These are phyloP conservation scores for Akanthomyces lecanii DNA, from an alignment of 2,329 filamentous ascomycete species.

Conservation along the genomic window DNA sequence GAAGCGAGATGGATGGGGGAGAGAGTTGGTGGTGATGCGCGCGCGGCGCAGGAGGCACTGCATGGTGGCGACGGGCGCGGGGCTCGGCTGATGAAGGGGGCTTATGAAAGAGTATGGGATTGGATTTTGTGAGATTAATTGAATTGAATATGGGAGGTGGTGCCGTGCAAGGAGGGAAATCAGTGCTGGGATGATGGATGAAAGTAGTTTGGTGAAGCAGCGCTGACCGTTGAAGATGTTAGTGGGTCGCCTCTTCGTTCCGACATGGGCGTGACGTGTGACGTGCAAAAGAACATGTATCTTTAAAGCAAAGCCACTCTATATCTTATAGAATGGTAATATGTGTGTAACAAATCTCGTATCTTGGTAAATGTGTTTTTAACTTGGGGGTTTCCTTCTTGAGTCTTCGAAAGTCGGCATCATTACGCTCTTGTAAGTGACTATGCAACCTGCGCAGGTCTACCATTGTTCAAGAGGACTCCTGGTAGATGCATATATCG, in stretches of 20 bases:
- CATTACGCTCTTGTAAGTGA: no score
- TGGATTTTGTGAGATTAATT: neutral
- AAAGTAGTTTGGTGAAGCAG: neutral
- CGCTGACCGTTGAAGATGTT: neutral
- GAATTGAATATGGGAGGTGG: neutral
- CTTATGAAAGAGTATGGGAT: neutral
- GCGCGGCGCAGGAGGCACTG: conserved; percentile 9
- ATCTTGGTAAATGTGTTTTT: no score
- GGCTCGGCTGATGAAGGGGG: neutral
- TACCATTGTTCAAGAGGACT: neutral
- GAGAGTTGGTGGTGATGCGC: conserved; percentile 4
- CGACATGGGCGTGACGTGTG: no score
- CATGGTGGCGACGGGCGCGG: neutral
- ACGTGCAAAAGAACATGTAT: no score
- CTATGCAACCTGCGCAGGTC: no score
- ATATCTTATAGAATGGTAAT: no score
- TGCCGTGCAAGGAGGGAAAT: neutral
- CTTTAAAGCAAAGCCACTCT: no score
- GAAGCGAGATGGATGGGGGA: conserved; percentile 23
- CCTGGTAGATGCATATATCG: no score
- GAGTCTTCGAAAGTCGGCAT: no score
- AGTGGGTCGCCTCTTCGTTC: no score
- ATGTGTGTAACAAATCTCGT: no score
- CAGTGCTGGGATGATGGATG: neutral
- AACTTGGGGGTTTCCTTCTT: no score